Base-by-base conservation (phyloP, 2,329 filamentous ascomycete genomes). In the Sporothrix protearum region DNA sequence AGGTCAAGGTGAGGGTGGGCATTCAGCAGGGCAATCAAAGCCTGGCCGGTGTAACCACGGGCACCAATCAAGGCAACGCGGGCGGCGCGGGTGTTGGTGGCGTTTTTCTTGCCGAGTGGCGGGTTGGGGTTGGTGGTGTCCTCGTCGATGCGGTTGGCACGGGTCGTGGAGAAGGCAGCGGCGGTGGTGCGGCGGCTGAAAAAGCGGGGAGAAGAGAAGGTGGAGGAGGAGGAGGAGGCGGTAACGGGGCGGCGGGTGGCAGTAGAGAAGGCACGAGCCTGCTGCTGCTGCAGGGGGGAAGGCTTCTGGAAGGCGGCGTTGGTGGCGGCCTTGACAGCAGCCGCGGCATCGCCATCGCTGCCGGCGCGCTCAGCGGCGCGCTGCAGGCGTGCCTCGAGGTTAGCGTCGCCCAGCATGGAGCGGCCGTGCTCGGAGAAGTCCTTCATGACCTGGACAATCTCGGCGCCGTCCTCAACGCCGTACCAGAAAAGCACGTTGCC, bases 401-500 rank as follows among this genome's bases (percentile, higher is more conserved):
- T 97, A 76, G 93, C 90, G 79, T 97, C 92, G 71, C 93, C 93
- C 73, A 97, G 90, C 91, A 97, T 96, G 74, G 92, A 88, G 73
- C 92, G 87, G 69, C 94, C 93, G 77, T 96, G 88, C 77, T 91
- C 85, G 72, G 91, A 88, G 81, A 97, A 97, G 77, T 96, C 92
- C 76, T 90, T 88, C 83, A 97, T 94, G 75, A 97, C 85, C 75
- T 92, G 87, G 76, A 91, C 89, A 28, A 97, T 91, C 80, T 97
- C 92, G 68, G 93, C 89, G 42, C 91, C 89, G 70, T 89, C 90
- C 75, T 96, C 92, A 72, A 96, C 89, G 69, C 94, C 94, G 80
- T 96, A 97, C 92, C 95, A 98, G 85, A 98, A 98, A 78, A 98
- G 90, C 51, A 97, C 93, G 78, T 94, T 93, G 72, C 93, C 93